Evolutionary conservation across 1,284 basidiomycete genomes (phyloP), one percentile per base, ranked within the genome.

Genomic region (Golubevia pallescens): DNA sequence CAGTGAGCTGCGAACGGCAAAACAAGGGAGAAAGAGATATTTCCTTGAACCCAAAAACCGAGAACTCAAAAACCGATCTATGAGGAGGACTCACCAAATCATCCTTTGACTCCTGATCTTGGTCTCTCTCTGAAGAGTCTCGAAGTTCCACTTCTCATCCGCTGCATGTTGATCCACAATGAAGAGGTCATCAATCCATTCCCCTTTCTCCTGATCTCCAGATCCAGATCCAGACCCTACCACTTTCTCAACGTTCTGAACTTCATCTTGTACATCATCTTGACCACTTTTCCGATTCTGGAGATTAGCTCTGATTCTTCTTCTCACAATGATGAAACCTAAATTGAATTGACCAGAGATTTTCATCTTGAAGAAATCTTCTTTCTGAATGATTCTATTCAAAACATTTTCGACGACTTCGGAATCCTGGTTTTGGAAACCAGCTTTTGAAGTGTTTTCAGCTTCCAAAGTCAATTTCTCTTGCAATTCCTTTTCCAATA

Each of bases 131-230:
- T 98, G 96, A 67, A 99, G 86, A 2, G 90, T 92, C 88, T 99
- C 96, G 84, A 98, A 99, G 82, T 98, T 99, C 87, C 92, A 98
- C 87, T 99, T 99, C 86, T 99, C 97, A 86, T 99, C 96, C 16
- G 87, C 87, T 1, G 89, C 89, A 80, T 89, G 93, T 78, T 93
- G 92, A 78, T 95, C 95, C 21, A 98, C 90, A 73, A 99, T 95
- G 86, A 98, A 97, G 57, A 99, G 87, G 51, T 85, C 83, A 68
- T 85, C 81, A 74, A 76, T 76, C 28, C 32, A 19, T 5, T 14
- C 38, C 7, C 62, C 57, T 20, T 5, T 10, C 10, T 38, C 34
- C 3, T 10, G 13, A 6, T n/a, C 53, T 38, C 55, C 57, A 6
- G 19, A 16, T 28, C 28, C 28, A 28, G 28, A 28, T 28, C 28